A percentile compares a stretch with the other conserved stretches of the same genome.
These are phyloP conservation scores for Kwoniella europaea DNA, from an alignment of 768 basidiomycete species.

Conservation along the genomic window DNA sequence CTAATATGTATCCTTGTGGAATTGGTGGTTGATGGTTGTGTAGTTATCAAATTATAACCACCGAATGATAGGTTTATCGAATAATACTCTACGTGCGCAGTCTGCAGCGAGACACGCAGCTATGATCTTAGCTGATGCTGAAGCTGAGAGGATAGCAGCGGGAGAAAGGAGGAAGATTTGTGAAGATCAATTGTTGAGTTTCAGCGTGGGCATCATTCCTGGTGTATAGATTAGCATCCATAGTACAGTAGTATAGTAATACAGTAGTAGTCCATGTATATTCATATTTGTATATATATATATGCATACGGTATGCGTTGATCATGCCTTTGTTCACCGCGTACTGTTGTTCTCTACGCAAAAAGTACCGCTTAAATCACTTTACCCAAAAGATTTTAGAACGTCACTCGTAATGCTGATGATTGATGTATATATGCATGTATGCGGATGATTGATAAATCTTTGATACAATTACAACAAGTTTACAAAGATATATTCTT, in stretches of 20 bases:
- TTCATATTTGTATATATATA: background rate
- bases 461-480: background rate
- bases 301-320: too few relatives aligned
- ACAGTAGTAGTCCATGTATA: background rate
- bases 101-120: slow-evolving; percentile 30
- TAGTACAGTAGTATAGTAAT: background rate
- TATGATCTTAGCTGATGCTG: slow-evolving; percentile 44
- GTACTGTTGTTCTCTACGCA: too few relatives aligned
- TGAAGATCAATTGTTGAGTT: slow-evolving; percentile 30
- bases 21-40: background rate
- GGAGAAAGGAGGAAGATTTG: slow-evolving; percentile 38
- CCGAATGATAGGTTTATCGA: slow-evolving; percentile 12
- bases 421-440: slow-evolving; percentile 6
- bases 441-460: background rate
- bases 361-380: too few relatives aligned
- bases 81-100: slow-evolving; percentile 28
- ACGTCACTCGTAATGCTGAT: background rate
- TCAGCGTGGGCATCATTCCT: slow-evolving; percentile 24
- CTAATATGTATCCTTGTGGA: background rate
- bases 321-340: too few relatives aligned
- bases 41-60: slow-evolving; percentile 36
- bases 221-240: background rate
- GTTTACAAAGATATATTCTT: too few relatives aligned
- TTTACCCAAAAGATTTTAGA: background rate
- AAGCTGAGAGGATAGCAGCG: slow-evolving; percentile 44